Evolutionary conservation across 2,329 filamentous ascomycete genomes (phyloP).

Genomic region (Fonsecaea pugnacius): DNA sequence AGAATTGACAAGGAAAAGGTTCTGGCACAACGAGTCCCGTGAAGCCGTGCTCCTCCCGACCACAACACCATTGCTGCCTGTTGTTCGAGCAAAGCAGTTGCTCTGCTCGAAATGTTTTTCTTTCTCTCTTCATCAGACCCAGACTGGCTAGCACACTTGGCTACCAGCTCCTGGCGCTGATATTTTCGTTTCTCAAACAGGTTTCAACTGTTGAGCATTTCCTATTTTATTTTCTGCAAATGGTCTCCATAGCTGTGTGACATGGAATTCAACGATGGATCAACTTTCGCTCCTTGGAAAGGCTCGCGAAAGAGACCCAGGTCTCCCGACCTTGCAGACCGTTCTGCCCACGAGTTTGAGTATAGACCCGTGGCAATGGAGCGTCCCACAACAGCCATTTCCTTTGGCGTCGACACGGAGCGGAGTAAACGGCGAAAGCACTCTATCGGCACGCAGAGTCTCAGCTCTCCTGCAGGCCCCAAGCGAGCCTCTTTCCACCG

Average conservation of each 20-base stretch:
- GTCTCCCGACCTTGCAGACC: conserved; percentile 14
- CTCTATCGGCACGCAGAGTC: neutral
- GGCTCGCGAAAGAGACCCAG: conserved; percentile 21
- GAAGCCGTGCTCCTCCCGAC: conserved; percentile 2
- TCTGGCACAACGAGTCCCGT: neutral
- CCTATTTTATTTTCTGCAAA: conserved; percentile 21
- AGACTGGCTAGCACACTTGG: conserved; percentile 27
- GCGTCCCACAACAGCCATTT: neutral
- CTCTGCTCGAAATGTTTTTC: conserved; percentile 32
- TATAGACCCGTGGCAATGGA: conserved; percentile 3
- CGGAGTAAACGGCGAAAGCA: conserved; percentile 22
- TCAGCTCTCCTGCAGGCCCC: neutral
- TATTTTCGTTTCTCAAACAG: conserved; percentile 20
- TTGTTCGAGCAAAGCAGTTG: conserved; percentile 12
- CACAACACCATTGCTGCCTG: conserved; percentile 7
- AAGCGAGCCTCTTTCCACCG: neutral
- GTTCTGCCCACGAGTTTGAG: neutral
- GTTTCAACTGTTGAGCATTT: conserved; percentile 22
- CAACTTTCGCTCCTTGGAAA: neutral
- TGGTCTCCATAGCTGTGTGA: conserved; percentile 11
- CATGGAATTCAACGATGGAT: conserved; percentile 16
- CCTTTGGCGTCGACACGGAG: conserved; percentile 1
- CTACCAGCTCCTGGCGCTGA: conserved; percentile 30
- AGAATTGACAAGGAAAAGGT: neutral
- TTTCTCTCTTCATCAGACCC: conserved; percentile 23